phyloP scores from a whole-genome alignment of 1,284 basidiomycete genomes.

The Apiotrichum laibachii region DNA sequence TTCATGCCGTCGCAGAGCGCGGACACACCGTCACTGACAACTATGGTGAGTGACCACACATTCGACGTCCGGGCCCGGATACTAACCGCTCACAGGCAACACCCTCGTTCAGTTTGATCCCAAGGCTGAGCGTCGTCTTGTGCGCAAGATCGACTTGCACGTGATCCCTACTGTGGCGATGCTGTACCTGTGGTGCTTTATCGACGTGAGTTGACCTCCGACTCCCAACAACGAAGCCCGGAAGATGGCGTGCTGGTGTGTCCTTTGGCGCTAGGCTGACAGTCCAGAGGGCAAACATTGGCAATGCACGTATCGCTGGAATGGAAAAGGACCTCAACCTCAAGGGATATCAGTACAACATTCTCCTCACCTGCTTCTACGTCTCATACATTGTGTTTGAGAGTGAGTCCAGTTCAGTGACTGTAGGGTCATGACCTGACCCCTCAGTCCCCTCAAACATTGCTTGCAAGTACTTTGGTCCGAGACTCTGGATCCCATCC shows the following conservation, averaged over 20 bases:
- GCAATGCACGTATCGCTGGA: conserved; percentile 27
- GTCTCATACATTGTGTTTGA: conserved; percentile 30
- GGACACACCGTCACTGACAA: conserved; percentile 17
- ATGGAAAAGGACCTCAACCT: conserved; percentile 21
- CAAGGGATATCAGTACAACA: conserved; percentile 26
- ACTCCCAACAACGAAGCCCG: too few species aligned
- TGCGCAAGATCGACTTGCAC: conserved; percentile 28
- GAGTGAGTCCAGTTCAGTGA: conserved; percentile 17
- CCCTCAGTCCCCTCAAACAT: conserved; percentile 6
- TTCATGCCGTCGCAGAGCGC: conserved; percentile 12
- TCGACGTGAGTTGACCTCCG: conserved; percentile 7
- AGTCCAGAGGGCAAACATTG: conserved; percentile 20
- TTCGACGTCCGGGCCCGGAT: too few species aligned
- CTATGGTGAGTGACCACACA: background rate
- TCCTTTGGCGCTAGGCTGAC: background rate
- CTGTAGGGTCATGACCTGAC: too few species aligned
- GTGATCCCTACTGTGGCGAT: conserved; percentile 24
- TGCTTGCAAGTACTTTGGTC: conserved; percentile 22
- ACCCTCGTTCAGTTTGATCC: conserved; percentile 20
- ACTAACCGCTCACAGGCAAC: conserved; percentile 4
- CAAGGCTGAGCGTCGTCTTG: conserved; percentile 19
- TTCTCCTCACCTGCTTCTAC: conserved; percentile 25
- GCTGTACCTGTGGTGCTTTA: conserved; percentile 23
- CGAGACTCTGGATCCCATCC: conserved; percentile 28
- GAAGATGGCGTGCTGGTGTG: too few species aligned